These are phyloP conservation scores for Populus tremula DNA, from an alignment of 345 rosid species.

Conservation along the genomic window DNA sequence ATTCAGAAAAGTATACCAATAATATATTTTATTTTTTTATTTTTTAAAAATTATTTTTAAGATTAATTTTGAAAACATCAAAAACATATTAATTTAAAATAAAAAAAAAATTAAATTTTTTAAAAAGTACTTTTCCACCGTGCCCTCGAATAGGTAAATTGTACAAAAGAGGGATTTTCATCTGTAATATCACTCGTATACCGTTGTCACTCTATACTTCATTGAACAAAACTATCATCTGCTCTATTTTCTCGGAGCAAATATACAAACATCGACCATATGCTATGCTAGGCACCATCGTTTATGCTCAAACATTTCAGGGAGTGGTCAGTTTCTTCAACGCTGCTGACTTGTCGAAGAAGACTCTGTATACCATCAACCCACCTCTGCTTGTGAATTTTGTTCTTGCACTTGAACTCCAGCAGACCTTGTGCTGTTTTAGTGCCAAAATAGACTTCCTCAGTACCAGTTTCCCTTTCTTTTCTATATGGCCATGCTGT, in stretches of 20 bases:
- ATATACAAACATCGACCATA: constrained; percentile 19
- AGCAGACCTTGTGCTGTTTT: constrained; percentile 91
- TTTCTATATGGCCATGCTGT: constrained; percentile 83
- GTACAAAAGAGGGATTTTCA: background rate
- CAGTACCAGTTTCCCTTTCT: constrained; percentile 61
- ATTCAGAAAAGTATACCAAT: too few species aligned
- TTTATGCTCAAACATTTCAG: constrained; percentile 50
- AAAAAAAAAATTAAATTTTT: too few species aligned
- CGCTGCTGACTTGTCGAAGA: constrained; percentile 55
- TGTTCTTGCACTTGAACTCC: constrained; percentile 86
- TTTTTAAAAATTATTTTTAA: too few species aligned
- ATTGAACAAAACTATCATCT: background rate
- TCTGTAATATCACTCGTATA: background rate
- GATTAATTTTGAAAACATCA: too few species aligned
- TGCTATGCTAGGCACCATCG: constrained; percentile 27
- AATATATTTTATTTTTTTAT: too few species aligned
- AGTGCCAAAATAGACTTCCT: constrained; percentile 77
- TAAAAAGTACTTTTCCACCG: too few species aligned
- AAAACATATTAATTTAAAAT: too few species aligned
- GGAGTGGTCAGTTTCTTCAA: constrained; percentile 49
- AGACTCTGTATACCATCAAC: constrained; percentile 69
- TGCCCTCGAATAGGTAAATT: background rate
- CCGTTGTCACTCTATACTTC: background rate
- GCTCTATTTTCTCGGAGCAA: background rate
- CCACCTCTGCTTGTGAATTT: constrained; percentile 86